phyloP scores from a whole-genome alignment of 352 stramenopile species.

The Globisporangium nagaii region DNA sequence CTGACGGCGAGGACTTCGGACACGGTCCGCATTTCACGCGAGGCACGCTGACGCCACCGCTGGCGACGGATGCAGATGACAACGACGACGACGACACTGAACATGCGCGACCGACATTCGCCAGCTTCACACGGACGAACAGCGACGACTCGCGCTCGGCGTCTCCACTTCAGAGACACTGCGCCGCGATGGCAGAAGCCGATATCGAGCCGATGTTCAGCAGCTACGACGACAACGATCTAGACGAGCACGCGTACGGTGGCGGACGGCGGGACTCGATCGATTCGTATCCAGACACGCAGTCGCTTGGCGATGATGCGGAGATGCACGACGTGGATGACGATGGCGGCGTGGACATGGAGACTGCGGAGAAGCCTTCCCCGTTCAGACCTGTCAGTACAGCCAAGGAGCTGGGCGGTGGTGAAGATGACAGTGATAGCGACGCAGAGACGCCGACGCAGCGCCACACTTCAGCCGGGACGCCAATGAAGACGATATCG shows the following conservation, averaged over 20 bases:
- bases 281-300: slow-evolving; percentile 33
- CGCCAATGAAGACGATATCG: neutral
- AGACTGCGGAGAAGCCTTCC: neutral
- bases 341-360: neutral
- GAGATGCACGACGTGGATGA: slow-evolving; percentile 12
- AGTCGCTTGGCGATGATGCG: slow-evolving; percentile 37
- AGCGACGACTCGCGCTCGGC: neutral
- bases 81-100: neutral
- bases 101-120: neutral
- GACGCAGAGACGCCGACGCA: slow-evolving; percentile 43
- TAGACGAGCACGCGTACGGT: slow-evolving; percentile 15
- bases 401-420: neutral
- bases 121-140: neutral
- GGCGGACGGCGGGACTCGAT: slow-evolving; percentile 20
- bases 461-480: slow-evolving; percentile 4
- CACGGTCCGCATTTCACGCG: neutral
- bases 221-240: neutral
- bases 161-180: neutral
- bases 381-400: neutral
- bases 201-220: neutral
- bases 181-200: neutral
- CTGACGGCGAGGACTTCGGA: neutral
- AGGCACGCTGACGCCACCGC: neutral
- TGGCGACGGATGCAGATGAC: neutral
- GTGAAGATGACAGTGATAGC: slow-evolving; percentile 21